phyloP scores from a whole-genome alignment of 2,329 filamentous ascomycete genomes.

The Verticillium albo-atrum region DNA sequence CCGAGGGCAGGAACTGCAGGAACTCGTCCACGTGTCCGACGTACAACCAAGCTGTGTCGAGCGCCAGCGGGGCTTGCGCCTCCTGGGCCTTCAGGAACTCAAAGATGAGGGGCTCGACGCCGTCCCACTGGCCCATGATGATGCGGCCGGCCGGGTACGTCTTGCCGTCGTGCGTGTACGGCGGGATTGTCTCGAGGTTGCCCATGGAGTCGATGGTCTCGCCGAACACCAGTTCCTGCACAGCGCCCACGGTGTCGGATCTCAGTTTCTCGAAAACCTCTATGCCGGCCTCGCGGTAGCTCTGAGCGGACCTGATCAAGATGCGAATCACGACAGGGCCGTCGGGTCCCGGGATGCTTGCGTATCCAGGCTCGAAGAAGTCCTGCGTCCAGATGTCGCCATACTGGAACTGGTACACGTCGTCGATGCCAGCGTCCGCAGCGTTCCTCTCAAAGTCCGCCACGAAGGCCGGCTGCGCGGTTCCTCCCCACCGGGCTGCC shows the following conservation, averaged over 20 bases:
- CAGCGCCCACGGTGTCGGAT: constrained; percentile 21
- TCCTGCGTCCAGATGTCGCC: constrained; percentile 33
- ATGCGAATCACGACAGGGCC: constrained; percentile 25
- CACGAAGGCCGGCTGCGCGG: background rate
- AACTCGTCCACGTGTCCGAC: constrained; percentile 27
- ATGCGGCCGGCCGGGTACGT: background rate
- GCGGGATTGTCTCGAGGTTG: constrained; percentile 34
- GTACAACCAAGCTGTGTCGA: constrained; percentile 25
- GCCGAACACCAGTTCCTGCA: constrained; percentile 17
- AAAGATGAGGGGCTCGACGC: constrained; percentile 14
- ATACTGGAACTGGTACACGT: constrained; percentile 15
- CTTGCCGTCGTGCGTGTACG: constrained; percentile 9
- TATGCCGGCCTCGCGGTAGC: constrained; percentile 19
- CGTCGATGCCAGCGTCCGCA: constrained; percentile 8
- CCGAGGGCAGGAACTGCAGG: constrained; percentile 22
- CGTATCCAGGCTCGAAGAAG: constrained; percentile 31
- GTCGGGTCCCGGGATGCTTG: constrained; percentile 30
- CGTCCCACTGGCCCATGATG: background rate
- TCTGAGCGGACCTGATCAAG: constrained; percentile 25
- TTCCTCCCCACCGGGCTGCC: background rate
- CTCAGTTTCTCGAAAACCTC: constrained; percentile 27
- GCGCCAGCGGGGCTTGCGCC: constrained; percentile 24
- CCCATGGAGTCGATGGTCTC: constrained; percentile 22
- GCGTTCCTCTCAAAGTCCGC: background rate
- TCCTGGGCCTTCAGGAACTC: constrained; percentile 26